phyloP scores from a whole-genome alignment of 2,329 filamentous ascomycete species.

The Teratosphaeria nubilosa region DNA sequence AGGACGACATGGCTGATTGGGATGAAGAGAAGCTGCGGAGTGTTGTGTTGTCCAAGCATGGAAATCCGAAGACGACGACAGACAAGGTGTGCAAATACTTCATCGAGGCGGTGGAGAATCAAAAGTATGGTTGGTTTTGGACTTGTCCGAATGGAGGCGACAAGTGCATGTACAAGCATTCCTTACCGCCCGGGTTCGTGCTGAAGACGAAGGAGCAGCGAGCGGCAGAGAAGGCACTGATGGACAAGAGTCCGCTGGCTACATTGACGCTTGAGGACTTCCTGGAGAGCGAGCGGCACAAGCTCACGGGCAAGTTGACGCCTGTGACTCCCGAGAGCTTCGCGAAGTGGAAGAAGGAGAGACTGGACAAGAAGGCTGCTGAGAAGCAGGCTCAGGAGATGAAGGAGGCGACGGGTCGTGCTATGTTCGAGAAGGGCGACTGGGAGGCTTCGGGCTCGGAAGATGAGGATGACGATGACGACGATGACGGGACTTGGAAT shows the following conservation, averaged over 20 bases:
- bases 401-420: slow-evolving; percentile 91
- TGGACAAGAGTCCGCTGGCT: slow-evolving; percentile 91
- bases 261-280: slow-evolving; percentile 96
- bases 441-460: slow-evolving; percentile 62
- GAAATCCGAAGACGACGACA: slow-evolving; percentile 87
- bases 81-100: slow-evolving; percentile 99
- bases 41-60: slow-evolving; percentile 91
- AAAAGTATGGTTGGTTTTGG: slow-evolving; percentile 99
- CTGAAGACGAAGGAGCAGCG: slow-evolving; percentile 97
- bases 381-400: slow-evolving; percentile 82
- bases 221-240: slow-evolving; percentile 84
- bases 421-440: slow-evolving; percentile 92
- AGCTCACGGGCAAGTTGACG: slow-evolving; percentile 81
- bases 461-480: slow-evolving; percentile 51
- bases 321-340: slow-evolving; percentile 90
- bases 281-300: slow-evolving; percentile 90
- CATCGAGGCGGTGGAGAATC: slow-evolving; percentile 92
- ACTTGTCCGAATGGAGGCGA: slow-evolving; percentile 90
- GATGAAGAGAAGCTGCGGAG: slow-evolving; percentile 90
- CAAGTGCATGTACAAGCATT: slow-evolving; percentile 98
- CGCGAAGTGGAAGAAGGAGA: slow-evolving; percentile 93
- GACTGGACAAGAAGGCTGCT: slow-evolving; percentile 88
- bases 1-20: slow-evolving; percentile 92
- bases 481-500: slow-evolving; percentile 56
- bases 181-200: slow-evolving; percentile 86